Evolutionary conservation across 1,139 yeast genomes (phyloP), one percentile per base, ranked within the genome.

Genomic region (Yamadazyma spencermartinsiae): DNA sequence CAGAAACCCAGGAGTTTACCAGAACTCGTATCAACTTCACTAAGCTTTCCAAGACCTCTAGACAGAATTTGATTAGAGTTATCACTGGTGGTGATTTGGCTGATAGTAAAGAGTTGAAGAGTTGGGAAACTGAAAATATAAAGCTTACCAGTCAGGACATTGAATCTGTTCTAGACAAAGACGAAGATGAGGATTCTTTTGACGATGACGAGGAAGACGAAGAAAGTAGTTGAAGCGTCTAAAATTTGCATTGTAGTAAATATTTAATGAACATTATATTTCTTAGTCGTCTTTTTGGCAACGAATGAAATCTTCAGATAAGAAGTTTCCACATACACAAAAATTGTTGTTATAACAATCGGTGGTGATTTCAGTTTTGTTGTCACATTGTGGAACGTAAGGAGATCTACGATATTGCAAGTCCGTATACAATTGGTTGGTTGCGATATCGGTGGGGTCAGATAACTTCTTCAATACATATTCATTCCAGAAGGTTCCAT

Each of bases 401-500:
- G 86, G 85, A 31, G 84, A 74, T 44, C 60, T 58, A 52, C 89
- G 70, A 55, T 68, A 74, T 37, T 77, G 71, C 38, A 58, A 58
- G 39, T 69, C 62, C 25, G 73, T 59, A 55, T 75, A 82, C 42
- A 55, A 25, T 23, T 38, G 41, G 19, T 38, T 31, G 18, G 19
- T 10, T 4, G 26, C 38, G 14, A 38, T 34, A 17, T 38, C 24
- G 12, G 26, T 26, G 14, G 25, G 18, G 20, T 38, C 28, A 3
- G 31, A 4, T 41, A 62, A 67, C 52, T 54, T 63, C 44, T 52
- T 43, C 24, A 65, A 61, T 24, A 69, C 72, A 37, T 54, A 59
- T 25, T 53, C 51, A 48, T 78, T 74, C 82, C 83, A 79, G 63
- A 77, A 79, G 12, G 80, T 71, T 23, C 76, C 83, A 51, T 79